phyloP scores from a whole-genome alignment of 2,329 filamentous ascomycete species.

The Apiospora hydei region DNA sequence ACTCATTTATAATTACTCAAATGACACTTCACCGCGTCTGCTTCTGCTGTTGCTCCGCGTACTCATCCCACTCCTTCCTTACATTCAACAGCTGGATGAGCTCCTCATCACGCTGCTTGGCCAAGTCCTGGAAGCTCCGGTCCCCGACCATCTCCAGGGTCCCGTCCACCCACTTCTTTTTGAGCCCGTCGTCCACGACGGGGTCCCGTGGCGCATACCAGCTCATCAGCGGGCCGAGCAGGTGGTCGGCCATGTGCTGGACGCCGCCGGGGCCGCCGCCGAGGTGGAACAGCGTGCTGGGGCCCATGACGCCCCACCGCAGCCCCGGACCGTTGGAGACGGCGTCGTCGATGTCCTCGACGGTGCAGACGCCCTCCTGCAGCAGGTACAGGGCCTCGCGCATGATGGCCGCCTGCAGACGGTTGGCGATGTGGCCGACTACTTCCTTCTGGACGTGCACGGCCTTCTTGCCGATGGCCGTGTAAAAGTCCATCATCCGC shows the following conservation, averaged over 20 bases:
- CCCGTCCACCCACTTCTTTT: conserved; percentile 32
- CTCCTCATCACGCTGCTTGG: conserved; percentile 33
- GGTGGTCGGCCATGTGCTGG: conserved; percentile 32
- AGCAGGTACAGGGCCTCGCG: conserved; percentile 44
- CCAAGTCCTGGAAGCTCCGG: conserved; percentile 29
- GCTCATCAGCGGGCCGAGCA: conserved; percentile 32
- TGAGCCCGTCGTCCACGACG: conserved; percentile 32
- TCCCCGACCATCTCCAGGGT: conserved; percentile 29
- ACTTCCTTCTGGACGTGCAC: conserved; percentile 50
- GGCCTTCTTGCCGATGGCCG: conserved; percentile 47
- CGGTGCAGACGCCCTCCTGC: conserved; percentile 30
- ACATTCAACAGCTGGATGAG: conserved; percentile 32
- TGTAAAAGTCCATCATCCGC: conserved; percentile 48
- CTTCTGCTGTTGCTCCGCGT: conserved; percentile 21
- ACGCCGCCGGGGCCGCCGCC: conserved; percentile 32
- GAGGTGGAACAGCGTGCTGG: conserved; percentile 32
- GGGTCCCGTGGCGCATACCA: conserved; percentile 34
- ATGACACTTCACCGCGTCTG: neutral
- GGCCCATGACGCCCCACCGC: conserved; percentile 34
- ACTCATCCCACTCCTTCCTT: conserved; percentile 31
- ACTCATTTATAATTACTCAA: neutral
- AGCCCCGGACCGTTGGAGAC: conserved; percentile 32
- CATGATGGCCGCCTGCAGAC: conserved; percentile 50
- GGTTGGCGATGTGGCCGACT: conserved; percentile 52
- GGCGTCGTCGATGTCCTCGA: conserved; percentile 32